Conservation (phyloP, 176 grass and related monocot species). For the Tuctoria greenei region DNA sequence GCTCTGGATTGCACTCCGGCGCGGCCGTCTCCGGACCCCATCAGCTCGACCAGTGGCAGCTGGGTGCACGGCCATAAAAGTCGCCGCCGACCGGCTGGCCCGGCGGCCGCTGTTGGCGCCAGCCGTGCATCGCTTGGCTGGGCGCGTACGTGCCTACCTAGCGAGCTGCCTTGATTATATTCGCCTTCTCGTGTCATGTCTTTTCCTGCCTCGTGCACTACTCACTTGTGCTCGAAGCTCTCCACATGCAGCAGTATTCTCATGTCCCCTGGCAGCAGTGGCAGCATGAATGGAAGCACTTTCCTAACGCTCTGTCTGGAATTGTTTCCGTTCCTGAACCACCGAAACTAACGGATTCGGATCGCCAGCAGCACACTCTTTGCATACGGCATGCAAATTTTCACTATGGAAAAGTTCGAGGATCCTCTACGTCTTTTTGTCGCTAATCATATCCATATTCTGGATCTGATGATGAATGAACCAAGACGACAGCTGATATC, state of each 20-base stretch:
- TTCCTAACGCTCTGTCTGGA: too few relatives aligned
- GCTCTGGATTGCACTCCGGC: slow-evolving; percentile 31
- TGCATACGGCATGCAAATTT: too few relatives aligned
- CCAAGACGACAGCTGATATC: neutral
- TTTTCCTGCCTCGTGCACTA: neutral
- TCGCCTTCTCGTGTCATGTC: neutral
- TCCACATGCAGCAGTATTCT: too few relatives aligned
- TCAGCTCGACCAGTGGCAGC: neutral
- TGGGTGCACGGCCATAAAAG: neutral
- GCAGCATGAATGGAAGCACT: too few relatives aligned
- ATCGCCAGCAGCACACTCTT: too few relatives aligned
- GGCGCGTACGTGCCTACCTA: too few relatives aligned
- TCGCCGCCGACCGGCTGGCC: neutral
- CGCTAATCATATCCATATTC: neutral
- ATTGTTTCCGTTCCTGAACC: too few relatives aligned
- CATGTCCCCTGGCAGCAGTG: too few relatives aligned
- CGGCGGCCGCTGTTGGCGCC: neutral
- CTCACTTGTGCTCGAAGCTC: too few relatives aligned
- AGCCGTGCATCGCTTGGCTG: neutral
- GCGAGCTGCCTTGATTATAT: neutral
- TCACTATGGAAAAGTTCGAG: neutral
- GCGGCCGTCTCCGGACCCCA: neutral
- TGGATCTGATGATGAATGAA: neutral
- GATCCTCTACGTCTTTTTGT: neutral
- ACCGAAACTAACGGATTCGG: too few relatives aligned